Evolutionary conservation across 1,139 yeast genomes (phyloP).

Genomic region (Neolecta irregularis): DNA sequence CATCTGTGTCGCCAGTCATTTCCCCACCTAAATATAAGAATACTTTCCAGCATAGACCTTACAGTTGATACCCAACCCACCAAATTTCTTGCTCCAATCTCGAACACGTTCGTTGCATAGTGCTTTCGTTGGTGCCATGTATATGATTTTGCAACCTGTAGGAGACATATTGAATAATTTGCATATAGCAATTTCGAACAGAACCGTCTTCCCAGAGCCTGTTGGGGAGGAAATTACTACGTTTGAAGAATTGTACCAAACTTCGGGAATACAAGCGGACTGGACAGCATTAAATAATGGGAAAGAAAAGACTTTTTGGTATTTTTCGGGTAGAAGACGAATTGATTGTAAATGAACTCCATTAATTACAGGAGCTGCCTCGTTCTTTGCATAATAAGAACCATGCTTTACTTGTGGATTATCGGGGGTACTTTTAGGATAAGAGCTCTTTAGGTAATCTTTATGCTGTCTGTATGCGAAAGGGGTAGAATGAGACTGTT

Average conservation of each 20-base stretch:
- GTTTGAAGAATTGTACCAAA: slow-evolving; percentile 30
- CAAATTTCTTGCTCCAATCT: slow-evolving; percentile 33
- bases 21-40: slow-evolving; percentile 23
- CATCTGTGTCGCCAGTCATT: slow-evolving; percentile 30
- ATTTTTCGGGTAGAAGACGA: no score
- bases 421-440: no score
- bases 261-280: slow-evolving; percentile 30
- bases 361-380: no score
- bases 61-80: slow-evolving; percentile 26
- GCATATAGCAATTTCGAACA: slow-evolving; percentile 39
- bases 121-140: slow-evolving; percentile 42
- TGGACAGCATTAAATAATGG: slow-evolving; percentile 36
- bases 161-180: slow-evolving; percentile 20
- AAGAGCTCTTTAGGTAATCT: no score
- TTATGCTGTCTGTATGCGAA: no score
- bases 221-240: slow-evolving; percentile 40
- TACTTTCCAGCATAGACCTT: no score
- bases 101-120: slow-evolving; percentile 25
- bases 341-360: no score
- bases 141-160: slow-evolving; percentile 28
- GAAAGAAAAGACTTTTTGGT: no score
- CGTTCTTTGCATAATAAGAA: no score
- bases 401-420: no score
- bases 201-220: slow-evolving; percentile 43
- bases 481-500: no score